A percentile compares a stretch with the other conserved stretches of the same genome.
phyloP scores from a whole-genome alignment of 306 rosid genomes.

The Mimosa pudica region DNA sequence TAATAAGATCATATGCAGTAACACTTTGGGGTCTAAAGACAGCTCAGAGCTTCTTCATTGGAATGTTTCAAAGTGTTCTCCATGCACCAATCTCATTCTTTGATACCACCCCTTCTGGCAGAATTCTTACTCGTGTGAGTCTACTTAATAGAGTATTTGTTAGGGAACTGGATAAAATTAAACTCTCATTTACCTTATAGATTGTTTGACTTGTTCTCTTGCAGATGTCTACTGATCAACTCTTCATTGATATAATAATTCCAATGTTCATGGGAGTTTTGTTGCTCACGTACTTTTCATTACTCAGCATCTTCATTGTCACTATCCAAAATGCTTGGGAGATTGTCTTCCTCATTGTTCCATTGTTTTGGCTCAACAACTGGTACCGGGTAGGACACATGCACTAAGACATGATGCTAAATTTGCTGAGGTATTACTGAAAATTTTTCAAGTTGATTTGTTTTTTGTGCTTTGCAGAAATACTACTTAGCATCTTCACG shows the following conservation, averaged over 20 bases:
- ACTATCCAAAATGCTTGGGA: background rate
- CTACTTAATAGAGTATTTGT: background rate
- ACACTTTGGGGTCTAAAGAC: conserved; percentile 5
- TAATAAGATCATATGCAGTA: conserved; percentile 1
- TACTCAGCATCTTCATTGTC: background rate
- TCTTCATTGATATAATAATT: background rate
- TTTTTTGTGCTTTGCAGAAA: background rate
- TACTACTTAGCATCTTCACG: background rate
- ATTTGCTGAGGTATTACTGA: background rate
- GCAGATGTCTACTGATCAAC: background rate
- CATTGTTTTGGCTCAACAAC: background rate
- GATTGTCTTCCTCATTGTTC: background rate
- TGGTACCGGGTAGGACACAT: background rate
- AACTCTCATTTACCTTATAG: too few species aligned
- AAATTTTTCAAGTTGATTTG: background rate
- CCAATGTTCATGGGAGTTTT: background rate
- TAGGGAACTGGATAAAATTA: too few species aligned
- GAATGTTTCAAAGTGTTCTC: conserved; percentile 2
- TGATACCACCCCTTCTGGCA: background rate
- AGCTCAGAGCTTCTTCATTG: conserved; percentile 1
- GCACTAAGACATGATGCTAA: background rate
- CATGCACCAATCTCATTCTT: background rate
- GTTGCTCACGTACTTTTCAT: background rate
- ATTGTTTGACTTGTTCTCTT: background rate
- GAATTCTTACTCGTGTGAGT: background rate